These are phyloP conservation scores for Agrocybe chaxingu DNA, from an alignment of 768 basidiomycete genomes.

Conservation along the genomic window DNA sequence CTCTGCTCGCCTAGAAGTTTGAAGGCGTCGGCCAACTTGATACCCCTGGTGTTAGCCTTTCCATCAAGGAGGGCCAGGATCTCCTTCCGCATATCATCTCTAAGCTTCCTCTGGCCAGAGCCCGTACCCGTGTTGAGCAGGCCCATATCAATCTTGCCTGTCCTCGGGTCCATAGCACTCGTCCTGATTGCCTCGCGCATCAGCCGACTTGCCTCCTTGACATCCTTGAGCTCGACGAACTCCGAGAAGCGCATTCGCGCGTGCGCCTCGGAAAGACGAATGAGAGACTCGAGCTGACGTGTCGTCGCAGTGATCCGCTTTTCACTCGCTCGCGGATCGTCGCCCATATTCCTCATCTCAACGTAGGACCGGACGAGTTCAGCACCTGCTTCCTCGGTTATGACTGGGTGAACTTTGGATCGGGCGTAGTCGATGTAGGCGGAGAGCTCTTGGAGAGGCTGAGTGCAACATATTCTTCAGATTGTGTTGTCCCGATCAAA, in stretches of 20 bases:
- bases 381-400: conserved; percentile 80
- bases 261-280: conserved; percentile 93
- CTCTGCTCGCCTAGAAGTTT: conserved; percentile 81
- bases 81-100: conserved; percentile 88
- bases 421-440: conserved; percentile 95
- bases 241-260: conserved; percentile 92
- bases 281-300: conserved; percentile 95
- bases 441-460: conserved; percentile 89
- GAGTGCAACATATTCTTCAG: background rate
- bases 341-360: conserved; percentile 88
- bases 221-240: conserved; percentile 84
- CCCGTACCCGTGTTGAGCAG: conserved; percentile 93
- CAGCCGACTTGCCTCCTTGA: conserved; percentile 87
- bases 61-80: conserved; percentile 63
- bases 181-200: conserved; percentile 97
- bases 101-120: conserved; percentile 76
- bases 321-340: conserved; percentile 83
- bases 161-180: conserved; percentile 91
- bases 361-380: conserved; percentile 91
- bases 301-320: conserved; percentile 98
- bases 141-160: conserved; percentile 97
- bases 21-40: conserved; percentile 83
- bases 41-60: conserved; percentile 48
- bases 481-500: background rate
- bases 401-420: conserved; percentile 76